Percentiles rank a stretch among this genome's conserved stretches.
These are phyloP conservation scores for Teunomyces gatunensis DNA, from an alignment of 805 yeast genomes.

Conservation along the genomic window DNA sequence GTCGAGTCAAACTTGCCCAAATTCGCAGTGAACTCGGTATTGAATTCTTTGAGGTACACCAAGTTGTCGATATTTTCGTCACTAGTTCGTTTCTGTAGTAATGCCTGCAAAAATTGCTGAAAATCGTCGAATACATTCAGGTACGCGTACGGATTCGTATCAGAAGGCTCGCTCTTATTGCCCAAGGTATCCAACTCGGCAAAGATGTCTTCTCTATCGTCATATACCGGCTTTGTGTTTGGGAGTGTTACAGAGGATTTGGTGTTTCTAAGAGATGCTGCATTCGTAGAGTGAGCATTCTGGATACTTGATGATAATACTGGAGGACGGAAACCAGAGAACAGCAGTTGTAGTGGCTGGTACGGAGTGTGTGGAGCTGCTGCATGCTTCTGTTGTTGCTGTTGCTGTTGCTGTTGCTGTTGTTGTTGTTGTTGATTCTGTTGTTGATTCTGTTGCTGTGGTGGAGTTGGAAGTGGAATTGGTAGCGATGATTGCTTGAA, in stretches of 20 bases:
- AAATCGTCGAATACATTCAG: slow-evolving; percentile 20
- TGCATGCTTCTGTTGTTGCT: not conserved
- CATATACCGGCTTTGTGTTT: not conserved
- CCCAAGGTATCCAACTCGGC: slow-evolving; percentile 13
- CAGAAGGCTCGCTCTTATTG: slow-evolving; percentile 9
- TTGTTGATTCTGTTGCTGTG: not conserved
- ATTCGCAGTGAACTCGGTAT: slow-evolving; percentile 13
- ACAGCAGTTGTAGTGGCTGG: not conserved
- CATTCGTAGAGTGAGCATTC: no score
- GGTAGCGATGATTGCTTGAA: slow-evolving; percentile 8
- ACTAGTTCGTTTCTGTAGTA: slow-evolving; percentile 6
- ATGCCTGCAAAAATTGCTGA: slow-evolving; percentile 17
- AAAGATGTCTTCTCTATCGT: slow-evolving; percentile 9
- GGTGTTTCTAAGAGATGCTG: not conserved
- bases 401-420: not conserved
- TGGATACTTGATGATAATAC: not conserved
- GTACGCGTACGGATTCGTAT: slow-evolving; percentile 20
- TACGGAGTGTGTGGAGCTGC: not conserved
- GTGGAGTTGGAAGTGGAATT: not conserved
- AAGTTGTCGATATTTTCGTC: slow-evolving; percentile 11
- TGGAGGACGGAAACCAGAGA: not conserved
- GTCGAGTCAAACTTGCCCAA: slow-evolving; percentile 19
- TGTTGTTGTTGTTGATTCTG: not conserved
- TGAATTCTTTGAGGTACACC: slow-evolving; percentile 16
- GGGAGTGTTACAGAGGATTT: not conserved